Percentiles rank a stretch among this genome's conserved stretches.
These are phyloP conservation scores for Kwoniella bestiolae DNA, from an alignment of 768 basidiomycete genomes.

Conservation along the genomic window DNA sequence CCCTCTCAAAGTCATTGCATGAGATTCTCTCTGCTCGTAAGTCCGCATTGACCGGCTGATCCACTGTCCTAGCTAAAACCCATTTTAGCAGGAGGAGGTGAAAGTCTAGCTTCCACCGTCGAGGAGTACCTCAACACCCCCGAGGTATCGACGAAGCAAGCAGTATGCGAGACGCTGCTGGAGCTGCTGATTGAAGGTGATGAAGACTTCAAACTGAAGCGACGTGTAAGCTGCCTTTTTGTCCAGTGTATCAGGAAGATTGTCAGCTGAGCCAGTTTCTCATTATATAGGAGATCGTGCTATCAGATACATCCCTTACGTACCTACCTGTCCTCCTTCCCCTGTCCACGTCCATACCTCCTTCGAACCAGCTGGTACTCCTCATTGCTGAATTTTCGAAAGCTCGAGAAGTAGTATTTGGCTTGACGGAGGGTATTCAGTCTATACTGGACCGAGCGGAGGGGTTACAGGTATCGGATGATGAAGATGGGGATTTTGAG, in stretches of 20 bases:
- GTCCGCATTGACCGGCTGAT: neutral
- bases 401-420: conserved; percentile 35
- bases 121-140: neutral
- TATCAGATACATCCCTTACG: conserved; percentile 24
- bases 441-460: conserved; percentile 30
- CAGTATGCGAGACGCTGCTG: conserved; percentile 13
- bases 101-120: conserved; percentile 13
- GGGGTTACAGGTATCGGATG: conserved; percentile 32
- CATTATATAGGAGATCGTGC: conserved; percentile 4
- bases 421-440: conserved; percentile 30
- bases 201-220: neutral
- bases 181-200: conserved; percentile 11
- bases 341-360: neutral
- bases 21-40: neutral
- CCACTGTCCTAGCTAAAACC: neutral
- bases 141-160: neutral
- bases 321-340: conserved; percentile 35
- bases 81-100: conserved; percentile 3
- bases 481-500: conserved; percentile 23
- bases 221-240: conserved; percentile 20
- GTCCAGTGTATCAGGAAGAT: neutral
- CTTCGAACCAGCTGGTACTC: neutral
- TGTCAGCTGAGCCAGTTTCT: neutral
- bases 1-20: neutral
- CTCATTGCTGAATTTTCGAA: conserved; percentile 9